Conservation (phyloP, 176 grass and related monocot genomes). For the Zea mays region DNA sequence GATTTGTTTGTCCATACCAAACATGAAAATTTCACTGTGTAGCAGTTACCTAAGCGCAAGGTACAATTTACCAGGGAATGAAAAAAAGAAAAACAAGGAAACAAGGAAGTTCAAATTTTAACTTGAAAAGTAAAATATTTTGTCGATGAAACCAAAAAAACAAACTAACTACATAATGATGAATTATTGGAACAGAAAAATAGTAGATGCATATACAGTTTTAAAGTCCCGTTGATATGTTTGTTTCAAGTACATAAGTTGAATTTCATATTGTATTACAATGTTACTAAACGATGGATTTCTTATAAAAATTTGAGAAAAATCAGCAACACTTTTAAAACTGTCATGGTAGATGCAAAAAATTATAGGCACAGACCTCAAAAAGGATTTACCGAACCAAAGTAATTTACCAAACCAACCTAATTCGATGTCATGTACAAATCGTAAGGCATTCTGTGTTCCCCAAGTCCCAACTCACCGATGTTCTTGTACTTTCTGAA, state of each 20-base stretch:
- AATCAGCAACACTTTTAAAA: no score
- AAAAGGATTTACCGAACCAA: slow-evolving; percentile 11
- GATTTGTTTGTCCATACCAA: no score
- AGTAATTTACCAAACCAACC: background rate
- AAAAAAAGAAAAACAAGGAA: no score
- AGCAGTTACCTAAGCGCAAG: slow-evolving; percentile 50
- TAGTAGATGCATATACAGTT: background rate
- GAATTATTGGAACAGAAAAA: background rate
- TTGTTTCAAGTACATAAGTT: background rate
- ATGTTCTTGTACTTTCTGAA: no score
- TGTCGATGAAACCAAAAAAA: background rate
- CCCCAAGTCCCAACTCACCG: no score
- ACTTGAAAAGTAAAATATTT: background rate
- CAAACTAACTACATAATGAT: background rate
- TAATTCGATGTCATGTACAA: no score
- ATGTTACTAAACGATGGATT: slow-evolving; percentile 13
- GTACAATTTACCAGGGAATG: slow-evolving; percentile 6
- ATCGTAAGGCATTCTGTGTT: no score
- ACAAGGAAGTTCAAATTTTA: background rate
- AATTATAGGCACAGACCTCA: background rate
- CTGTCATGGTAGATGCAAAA: background rate
- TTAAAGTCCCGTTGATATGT: background rate
- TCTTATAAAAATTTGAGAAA: no score
- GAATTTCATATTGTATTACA: background rate
- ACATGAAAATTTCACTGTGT: no score